Evolutionary conservation across 768 basidiomycete genomes (phyloP), one percentile per base, ranked within the genome.

Genomic region (Exidia glandulosa): DNA sequence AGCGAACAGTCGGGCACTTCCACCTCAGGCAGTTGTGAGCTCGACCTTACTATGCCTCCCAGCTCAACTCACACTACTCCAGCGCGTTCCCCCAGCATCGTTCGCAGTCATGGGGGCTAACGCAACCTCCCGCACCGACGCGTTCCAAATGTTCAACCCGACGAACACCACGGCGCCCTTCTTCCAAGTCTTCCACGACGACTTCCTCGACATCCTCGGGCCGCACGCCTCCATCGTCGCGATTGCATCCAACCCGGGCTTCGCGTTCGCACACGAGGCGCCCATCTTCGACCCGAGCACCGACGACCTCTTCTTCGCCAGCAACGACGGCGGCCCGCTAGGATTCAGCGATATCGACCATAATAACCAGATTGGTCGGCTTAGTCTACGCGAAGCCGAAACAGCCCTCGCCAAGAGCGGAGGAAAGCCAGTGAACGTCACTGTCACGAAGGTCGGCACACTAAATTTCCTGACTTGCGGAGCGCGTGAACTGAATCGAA

Each of bases 231-330:
- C 78, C 0, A 78, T 90, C 55, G 77, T 79, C 2, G 69, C 79
- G 60, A 80, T 92, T 52, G 82, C 82, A 0, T 77, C 79, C 7
- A 81, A 83, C 60, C 77, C 78, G 2, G 80, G 77, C 3, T 85
- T 84, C 68, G 84, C 84, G 2, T 83, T 88, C 62, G 88, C 87
- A 19, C 88, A 91, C 66, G 90, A 92, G 71, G 89, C 86, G 2
- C 86, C 87, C 0, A 75, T 90, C 2, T 88, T 83, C 69, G 73
- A 81, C 32, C 72, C 82, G 5, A 77, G 75, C n/a, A 84, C 83
- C 16, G 80, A 89, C 65, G 81, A 85, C 62, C 75, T 91, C 2
- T 85, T 83, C 73, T 91, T 91, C 66, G 76, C 80, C 4, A 85
- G 84, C 70, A 87, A 83, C 61, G 82, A 80, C 59, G 87, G 87